Conservation (phyloP, 352 stramenopile species). For the Halophytophthora batemanensis region DNA sequence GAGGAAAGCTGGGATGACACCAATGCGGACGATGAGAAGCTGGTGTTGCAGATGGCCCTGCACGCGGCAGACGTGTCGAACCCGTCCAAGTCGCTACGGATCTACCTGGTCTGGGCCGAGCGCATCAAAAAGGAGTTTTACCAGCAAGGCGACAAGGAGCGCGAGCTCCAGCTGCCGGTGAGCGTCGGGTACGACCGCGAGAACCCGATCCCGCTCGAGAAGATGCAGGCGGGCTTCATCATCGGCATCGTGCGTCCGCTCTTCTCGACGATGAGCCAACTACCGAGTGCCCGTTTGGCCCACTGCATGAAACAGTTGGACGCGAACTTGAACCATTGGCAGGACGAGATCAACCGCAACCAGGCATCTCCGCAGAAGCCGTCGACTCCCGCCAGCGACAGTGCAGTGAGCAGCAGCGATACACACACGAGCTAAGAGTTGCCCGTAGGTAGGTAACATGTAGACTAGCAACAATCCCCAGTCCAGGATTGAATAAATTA, state of each 20-base stretch:
- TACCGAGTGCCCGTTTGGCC: slow-evolving; percentile 47
- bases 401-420: background rate
- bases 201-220: slow-evolving; percentile 80
- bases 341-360: slow-evolving; percentile 57
- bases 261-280: slow-evolving; percentile 51
- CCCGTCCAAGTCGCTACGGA: slow-evolving; percentile 72
- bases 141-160: slow-evolving; percentile 93
- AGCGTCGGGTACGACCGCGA: slow-evolving; percentile 90
- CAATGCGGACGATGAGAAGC: slow-evolving; percentile 64
- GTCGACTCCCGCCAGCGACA: slow-evolving; percentile 9
- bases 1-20: slow-evolving; percentile 52
- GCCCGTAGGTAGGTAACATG: background rate
- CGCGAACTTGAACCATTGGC: slow-evolving; percentile 64
- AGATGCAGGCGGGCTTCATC: slow-evolving; percentile 94
- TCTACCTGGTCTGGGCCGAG: slow-evolving; percentile 86
- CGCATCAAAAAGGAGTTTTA: slow-evolving; percentile 94
- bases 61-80: slow-evolving; percentile 95
- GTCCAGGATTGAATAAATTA: background rate
- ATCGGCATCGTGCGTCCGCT: slow-evolving; percentile 88
- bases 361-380: slow-evolving; percentile 19
- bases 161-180: slow-evolving; percentile 75
- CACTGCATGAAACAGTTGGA: slow-evolving; percentile 72
- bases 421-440: slow-evolving; percentile 8
- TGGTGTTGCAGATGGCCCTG: slow-evolving; percentile 75
- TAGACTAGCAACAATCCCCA: background rate